Evolutionary conservation across 495 filamentous ascomycete species (phyloP), one percentile per base, ranked within the genome.

Genomic region (Xylaria curta): DNA sequence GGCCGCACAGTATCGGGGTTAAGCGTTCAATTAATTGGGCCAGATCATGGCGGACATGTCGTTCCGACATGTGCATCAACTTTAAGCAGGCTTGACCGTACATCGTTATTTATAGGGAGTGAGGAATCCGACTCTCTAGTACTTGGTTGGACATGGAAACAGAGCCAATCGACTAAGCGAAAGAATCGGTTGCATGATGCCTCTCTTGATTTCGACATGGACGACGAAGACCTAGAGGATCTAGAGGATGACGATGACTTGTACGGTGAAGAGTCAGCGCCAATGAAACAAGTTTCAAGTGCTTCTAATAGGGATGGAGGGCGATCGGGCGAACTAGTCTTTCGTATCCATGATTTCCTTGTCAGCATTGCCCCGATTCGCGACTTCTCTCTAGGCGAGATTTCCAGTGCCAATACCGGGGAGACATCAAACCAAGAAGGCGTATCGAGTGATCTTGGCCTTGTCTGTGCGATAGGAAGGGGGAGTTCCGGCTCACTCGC

Each of bases 1-100:
- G 96, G 96, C n/a, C 87, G 95, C 56, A 96, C 93, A 10, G 93
- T 99, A 31, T 97, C 94, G 47, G 94, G 94, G 7, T 84, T 98
- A 40, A 88, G 87, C 6, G 79, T 99, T 59, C 88, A 88, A 61
- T 80, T 87, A 19, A 80, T 97, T 44, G 78, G 85, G 19, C 73
- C 81, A 56, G 87, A 92, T 51, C 77, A 86, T 1, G 92, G 91
- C 26, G 91, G 89, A 3, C 73, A 80, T 59, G 70, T 93, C 15
- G 80, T 97, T 70, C 85, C 85, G 33, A 87, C 88, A 42, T 82
- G 87, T 36, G 88, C 91, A n/a, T 91, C 92, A 4, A 93, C 91
- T 56, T 86, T 92, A 1, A 86, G 89, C 40, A 85, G 85, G 40
- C 78, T 98, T 15, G 89, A 89, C 1, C 86, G 88, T 66, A 89